Conservation (phyloP, 1,284 basidiomycete species). For the Phenoliferia sp. region DNA sequence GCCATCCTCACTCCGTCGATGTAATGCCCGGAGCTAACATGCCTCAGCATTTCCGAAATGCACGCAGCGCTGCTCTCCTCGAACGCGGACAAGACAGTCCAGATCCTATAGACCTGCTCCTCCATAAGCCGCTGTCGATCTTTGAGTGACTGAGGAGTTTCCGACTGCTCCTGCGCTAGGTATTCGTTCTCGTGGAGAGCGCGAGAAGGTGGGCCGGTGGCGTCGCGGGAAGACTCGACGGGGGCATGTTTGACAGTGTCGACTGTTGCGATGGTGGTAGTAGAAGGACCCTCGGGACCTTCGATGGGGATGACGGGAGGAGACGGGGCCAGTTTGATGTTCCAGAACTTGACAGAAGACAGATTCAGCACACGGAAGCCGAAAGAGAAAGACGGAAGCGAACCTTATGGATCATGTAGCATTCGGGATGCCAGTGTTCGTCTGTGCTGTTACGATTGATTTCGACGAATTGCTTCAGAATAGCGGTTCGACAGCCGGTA, state of each 20-base stretch:
- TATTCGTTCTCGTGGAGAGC: slow-evolving; percentile 27
- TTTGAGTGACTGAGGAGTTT: slow-evolving; percentile 77
- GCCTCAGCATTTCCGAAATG: slow-evolving; percentile 96
- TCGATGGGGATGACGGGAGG: slow-evolving; percentile 18
- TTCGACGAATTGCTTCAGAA: slow-evolving; percentile 98
- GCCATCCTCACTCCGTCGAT: slow-evolving; percentile 96
- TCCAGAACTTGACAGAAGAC: slow-evolving; percentile 97
- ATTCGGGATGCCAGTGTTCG: slow-evolving; percentile 99
- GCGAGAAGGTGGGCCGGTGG: neutral
- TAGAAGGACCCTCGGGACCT: no score
- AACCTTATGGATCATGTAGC: slow-evolving; percentile 99
- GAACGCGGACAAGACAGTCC: slow-evolving; percentile 97
- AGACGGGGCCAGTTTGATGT: slow-evolving; percentile 80
- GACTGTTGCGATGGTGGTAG: slow-evolving; percentile 41
- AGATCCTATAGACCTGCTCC: slow-evolving; percentile 95
- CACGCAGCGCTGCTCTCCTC: slow-evolving; percentile 99
- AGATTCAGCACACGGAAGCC: neutral
- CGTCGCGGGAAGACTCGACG: slow-evolving; percentile 1
- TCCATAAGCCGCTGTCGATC: slow-evolving; percentile 94
- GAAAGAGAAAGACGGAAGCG: slow-evolving; percentile 27
- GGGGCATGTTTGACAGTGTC: slow-evolving; percentile 20
- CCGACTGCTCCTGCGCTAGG: slow-evolving; percentile 58
- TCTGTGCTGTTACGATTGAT: slow-evolving; percentile 97
- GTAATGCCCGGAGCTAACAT: slow-evolving; percentile 94
- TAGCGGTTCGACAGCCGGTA: slow-evolving; percentile 95